These are phyloP conservation scores for Arabidopsis hybrid DNA, from an alignment of 441 rosid species.

Conservation along the genomic window DNA sequence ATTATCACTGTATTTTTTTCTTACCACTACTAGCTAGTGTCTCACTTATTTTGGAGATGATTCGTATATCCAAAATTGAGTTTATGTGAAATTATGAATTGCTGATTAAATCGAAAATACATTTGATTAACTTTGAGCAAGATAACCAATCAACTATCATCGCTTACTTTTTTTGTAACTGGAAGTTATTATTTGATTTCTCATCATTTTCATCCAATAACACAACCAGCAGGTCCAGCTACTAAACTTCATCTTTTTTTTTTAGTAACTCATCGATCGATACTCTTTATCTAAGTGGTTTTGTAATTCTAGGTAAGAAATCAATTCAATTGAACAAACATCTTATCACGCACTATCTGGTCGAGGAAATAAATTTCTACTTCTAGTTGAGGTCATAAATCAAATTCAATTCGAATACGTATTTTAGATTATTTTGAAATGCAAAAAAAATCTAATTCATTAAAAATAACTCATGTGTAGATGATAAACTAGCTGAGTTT, in stretches of 20 bases:
- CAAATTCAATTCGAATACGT: not conserved
- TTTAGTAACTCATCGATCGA: not conserved
- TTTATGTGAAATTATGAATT: no score
- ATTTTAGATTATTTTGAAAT: not conserved
- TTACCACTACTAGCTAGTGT: not conserved
- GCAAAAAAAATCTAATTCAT: no score
- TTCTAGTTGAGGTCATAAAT: no score
- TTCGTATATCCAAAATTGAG: not conserved
- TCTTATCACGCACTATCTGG: not conserved
- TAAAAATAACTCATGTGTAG: not conserved
- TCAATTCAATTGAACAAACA: not conserved
- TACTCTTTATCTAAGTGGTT: not conserved
- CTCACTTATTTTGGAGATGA: slow-evolving; percentile 2
- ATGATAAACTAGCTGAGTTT: not conserved
- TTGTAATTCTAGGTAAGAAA: not conserved
- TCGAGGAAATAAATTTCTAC: no score
- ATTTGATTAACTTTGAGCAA: slow-evolving; percentile 17
- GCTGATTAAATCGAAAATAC: no score
- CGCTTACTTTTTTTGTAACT: slow-evolving; percentile 19
- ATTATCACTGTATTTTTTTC: not conserved
- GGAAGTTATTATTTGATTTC: slow-evolving; percentile 3
- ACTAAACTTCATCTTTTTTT: not conserved
- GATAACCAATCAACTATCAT: slow-evolving; percentile 6
- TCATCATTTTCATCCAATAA: not conserved
- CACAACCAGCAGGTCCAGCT: not conserved